Conservation (phyloP, 78 protist genomes). For the Anaeramoeba flamelloides region DNA sequence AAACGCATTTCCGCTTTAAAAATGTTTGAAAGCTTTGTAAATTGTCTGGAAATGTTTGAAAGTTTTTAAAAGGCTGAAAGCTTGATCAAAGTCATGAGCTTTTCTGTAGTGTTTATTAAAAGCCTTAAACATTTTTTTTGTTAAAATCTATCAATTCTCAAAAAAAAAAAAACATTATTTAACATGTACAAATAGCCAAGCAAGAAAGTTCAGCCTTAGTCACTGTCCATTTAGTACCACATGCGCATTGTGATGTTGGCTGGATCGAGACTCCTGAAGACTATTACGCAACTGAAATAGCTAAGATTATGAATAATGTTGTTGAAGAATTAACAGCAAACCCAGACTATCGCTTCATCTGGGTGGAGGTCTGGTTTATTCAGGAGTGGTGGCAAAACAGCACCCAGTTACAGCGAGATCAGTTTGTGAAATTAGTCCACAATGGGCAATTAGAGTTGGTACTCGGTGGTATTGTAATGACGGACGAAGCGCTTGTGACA, state of each 20-base stretch:
- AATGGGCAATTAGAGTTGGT: conserved; percentile 36
- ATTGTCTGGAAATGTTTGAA: too few species aligned
- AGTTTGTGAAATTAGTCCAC: conserved; percentile 4
- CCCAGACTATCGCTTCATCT: conserved; percentile 18
- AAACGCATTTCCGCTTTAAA: too few species aligned
- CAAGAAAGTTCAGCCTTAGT: too few species aligned
- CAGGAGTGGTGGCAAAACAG: conserved; percentile 30
- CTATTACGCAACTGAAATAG: conserved; percentile 10
- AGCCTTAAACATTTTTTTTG: too few species aligned
- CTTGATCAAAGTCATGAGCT: too few species aligned
- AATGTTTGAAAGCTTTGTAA: too few species aligned
- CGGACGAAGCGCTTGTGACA: conserved; percentile 51
- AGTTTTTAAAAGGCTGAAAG: too few species aligned
- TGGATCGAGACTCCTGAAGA: conserved; percentile 37
- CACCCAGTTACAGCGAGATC: neutral
- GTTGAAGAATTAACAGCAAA: neutral
- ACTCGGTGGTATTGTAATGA: conserved; percentile 47
- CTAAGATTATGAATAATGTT: conserved; percentile 8
- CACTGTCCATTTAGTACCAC: too few species aligned
- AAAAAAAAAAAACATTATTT: too few species aligned
- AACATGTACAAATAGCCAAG: too few species aligned
- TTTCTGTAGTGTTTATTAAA: too few species aligned
- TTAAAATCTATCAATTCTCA: too few species aligned
- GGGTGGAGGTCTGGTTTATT: conserved; percentile 39
- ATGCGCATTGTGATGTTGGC: conserved; percentile 44